phyloP scores from a whole-genome alignment of 164 flowering plant genomes.

The Brasenia schreberi region DNA sequence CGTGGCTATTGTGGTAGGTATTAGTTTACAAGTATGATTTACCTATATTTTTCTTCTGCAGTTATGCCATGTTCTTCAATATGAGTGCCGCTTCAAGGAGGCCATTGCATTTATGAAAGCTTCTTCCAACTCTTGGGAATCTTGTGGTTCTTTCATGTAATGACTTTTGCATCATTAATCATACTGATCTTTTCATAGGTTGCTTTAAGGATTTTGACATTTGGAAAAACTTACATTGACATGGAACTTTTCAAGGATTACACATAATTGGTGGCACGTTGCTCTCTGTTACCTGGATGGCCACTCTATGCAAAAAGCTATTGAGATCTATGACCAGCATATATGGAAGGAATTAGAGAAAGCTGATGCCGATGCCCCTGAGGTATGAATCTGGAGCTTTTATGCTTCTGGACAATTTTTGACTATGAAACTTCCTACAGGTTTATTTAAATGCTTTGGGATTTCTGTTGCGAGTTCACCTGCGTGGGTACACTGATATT shows the following conservation, averaged over 20 bases:
- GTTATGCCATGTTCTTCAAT: constrained; percentile 88
- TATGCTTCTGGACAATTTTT: not conserved
- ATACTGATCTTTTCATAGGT: not conserved
- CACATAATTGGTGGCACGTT: constrained; percentile 99
- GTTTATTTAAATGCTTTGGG: constrained; percentile 80
- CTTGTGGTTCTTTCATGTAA: constrained; percentile 72
- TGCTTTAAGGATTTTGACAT: not conserved
- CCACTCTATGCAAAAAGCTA: constrained; percentile 35
- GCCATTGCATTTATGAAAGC: constrained; percentile 83
- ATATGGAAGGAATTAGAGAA: constrained; percentile 78
- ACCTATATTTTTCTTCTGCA: constrained; percentile 24
- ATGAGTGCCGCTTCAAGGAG: constrained; percentile 68
- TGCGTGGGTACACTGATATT: constrained; percentile 38
- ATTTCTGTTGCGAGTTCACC: constrained; percentile 49
- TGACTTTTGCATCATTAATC: not conserved
- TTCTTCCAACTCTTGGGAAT: constrained; percentile 67
- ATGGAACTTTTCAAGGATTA: constrained; percentile 32
- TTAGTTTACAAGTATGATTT: not conserved
- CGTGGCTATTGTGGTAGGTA: not conserved
- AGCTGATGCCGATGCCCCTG: constrained; percentile 40
- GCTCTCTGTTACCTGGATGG: constrained; percentile 94
- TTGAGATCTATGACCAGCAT: constrained; percentile 56
- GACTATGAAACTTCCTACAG: constrained; percentile 20
- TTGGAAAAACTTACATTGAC: not conserved
- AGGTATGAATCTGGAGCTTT: constrained; percentile 27